These are phyloP conservation scores for Acer campestre DNA, from an alignment of 345 rosid genomes.

Conservation along the genomic window DNA sequence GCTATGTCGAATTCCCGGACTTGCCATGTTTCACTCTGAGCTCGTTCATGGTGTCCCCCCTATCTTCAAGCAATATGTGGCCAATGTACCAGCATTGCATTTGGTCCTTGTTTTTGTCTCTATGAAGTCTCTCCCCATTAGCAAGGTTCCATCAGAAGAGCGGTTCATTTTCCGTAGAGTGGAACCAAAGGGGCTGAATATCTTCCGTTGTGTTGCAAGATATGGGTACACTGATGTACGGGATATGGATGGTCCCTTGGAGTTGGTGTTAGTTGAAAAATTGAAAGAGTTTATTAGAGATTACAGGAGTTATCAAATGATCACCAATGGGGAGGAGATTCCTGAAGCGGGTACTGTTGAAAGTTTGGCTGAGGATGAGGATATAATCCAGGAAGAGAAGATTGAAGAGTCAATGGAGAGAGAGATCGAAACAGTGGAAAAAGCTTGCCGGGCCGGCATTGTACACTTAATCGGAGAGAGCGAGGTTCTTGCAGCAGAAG, in stretches of 20 bases:
- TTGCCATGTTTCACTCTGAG: slow-evolving; percentile 53
- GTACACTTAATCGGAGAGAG: background rate
- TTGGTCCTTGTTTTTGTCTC: slow-evolving; percentile 48
- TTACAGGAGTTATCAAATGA: background rate
- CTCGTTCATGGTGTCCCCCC: slow-evolving; percentile 47
- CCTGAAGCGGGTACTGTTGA: background rate
- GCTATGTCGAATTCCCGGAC: slow-evolving; percentile 36
- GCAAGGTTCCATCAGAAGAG: slow-evolving; percentile 37
- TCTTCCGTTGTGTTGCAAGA: slow-evolving; percentile 46
- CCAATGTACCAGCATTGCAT: slow-evolving; percentile 39
- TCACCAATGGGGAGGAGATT: background rate
- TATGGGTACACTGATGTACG: slow-evolving; percentile 45
- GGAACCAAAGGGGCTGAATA: slow-evolving; percentile 28
- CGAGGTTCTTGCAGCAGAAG: slow-evolving; percentile 17
- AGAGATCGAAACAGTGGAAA: too few relatives aligned
- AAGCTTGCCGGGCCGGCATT: background rate
- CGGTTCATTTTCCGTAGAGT: slow-evolving; percentile 43
- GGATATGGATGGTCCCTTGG: slow-evolving; percentile 31
- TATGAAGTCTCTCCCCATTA: slow-evolving; percentile 39
- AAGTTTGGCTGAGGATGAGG: too few relatives aligned
- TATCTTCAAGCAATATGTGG: slow-evolving; percentile 45
- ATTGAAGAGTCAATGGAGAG: too few relatives aligned
- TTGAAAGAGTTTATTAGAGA: slow-evolving; percentile 39
- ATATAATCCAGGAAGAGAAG: too few relatives aligned
- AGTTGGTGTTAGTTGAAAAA: slow-evolving; percentile 27